Evolutionary conservation across 2,329 filamentous ascomycete genomes (phyloP).

Genomic region (Pseudocercospora musae): DNA sequence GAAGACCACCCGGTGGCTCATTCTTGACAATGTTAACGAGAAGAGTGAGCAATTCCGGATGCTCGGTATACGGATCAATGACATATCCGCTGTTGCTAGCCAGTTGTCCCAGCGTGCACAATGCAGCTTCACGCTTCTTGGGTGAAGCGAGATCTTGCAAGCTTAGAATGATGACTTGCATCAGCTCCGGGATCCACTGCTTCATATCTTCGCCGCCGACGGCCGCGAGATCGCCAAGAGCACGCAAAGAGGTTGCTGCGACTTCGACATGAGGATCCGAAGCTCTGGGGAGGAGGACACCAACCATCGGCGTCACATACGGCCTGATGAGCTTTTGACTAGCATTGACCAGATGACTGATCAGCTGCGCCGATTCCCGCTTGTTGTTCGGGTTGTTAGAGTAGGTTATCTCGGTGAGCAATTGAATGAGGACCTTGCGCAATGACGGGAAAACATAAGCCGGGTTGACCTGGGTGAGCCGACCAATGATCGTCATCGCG

Average conservation of each 20-base stretch:
- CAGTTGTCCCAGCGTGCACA: constrained; percentile 85
- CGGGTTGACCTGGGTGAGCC: constrained; percentile 84
- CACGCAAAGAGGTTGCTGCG: constrained; percentile 89
- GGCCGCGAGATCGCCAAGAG: constrained; percentile 88
- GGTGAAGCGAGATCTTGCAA: constrained; percentile 91
- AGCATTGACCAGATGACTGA: constrained; percentile 89
- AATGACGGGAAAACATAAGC: constrained; percentile 96
- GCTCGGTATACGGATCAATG: constrained; percentile 91
- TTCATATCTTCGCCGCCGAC: constrained; percentile 94
- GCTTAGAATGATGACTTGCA: constrained; percentile 92
- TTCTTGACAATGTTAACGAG: constrained; percentile 91
- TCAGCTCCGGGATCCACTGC: constrained; percentile 83
- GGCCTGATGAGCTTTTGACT: constrained; percentile 91
- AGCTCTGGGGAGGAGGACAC: constrained; percentile 89
- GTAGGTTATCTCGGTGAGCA: constrained; percentile 93
- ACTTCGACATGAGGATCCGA: constrained; percentile 81
- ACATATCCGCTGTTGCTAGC: constrained; percentile 97
- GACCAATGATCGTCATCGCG: constrained; percentile 92
- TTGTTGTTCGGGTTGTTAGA: constrained; percentile 92
- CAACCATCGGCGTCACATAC: constrained; percentile 95
- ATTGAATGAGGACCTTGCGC: constrained; percentile 90
- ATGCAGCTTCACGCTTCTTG: constrained; percentile 82
- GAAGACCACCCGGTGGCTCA: constrained; percentile 79
- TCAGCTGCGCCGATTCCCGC: constrained; percentile 89
- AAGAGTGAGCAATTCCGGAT: constrained; percentile 88